These are phyloP conservation scores for Cardiospermum halicacabum DNA, from an alignment of 345 rosid genomes.

Conservation along the genomic window DNA sequence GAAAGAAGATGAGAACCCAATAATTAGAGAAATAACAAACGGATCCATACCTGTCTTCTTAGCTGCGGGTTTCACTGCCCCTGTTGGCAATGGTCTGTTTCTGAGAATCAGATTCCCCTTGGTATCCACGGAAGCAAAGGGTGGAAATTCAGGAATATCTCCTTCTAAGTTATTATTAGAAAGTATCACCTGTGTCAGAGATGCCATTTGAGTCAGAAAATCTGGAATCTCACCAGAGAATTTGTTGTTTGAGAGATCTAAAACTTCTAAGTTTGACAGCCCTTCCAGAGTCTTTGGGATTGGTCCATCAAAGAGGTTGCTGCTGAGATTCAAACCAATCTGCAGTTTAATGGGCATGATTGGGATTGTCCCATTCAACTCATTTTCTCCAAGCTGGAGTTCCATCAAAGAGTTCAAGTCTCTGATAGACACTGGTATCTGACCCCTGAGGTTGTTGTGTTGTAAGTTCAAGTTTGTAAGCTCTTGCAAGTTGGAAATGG, in stretches of 20 bases:
- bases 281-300: conserved; percentile 37
- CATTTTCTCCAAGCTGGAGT: conserved; percentile 70
- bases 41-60: no score
- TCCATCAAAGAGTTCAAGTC: conserved; percentile 41
- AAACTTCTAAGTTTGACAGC: conserved; percentile 47
- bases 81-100: background rate
- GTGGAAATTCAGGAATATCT: conserved; percentile 26
- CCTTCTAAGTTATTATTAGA: conserved; percentile 58
- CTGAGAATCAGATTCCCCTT: conserved; percentile 38
- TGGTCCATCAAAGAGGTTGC: conserved; percentile 47
- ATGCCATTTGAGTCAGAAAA: conserved; percentile 7
- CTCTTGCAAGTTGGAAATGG: conserved; percentile 33
- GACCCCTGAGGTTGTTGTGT: conserved; percentile 49
- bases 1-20: no score
- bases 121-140: conserved; percentile 12
- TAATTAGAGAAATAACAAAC: no score
- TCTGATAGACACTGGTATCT: conserved; percentile 40
- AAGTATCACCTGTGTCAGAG: conserved; percentile 51
- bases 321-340: conserved; percentile 72
- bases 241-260: conserved; percentile 67
- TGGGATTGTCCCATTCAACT: conserved; percentile 49
- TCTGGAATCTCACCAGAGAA: conserved; percentile 51
- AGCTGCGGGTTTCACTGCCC: background rate
- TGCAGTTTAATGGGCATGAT: conserved; percentile 51
- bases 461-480: conserved; percentile 47